Evolutionary conservation across 306 rosid species (phyloP), one percentile per base, ranked within the genome.

Genomic region (Pachyrhizus erosus): DNA sequence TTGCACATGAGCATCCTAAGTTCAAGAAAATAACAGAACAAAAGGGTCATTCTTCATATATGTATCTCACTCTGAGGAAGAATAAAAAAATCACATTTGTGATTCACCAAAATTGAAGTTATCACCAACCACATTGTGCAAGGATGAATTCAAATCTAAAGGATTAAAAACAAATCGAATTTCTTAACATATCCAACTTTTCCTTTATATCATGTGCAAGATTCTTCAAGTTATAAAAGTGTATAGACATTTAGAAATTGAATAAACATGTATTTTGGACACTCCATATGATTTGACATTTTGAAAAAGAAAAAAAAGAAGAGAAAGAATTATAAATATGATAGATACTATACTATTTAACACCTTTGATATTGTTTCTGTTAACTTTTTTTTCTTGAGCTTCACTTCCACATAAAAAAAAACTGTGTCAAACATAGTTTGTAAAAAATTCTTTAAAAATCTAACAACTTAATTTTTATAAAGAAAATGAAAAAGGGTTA

Each of bases 1-100:
- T 72, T 95, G 98, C 7, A 79, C 18, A 3, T 72, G 31, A 9
- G 90, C 90, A 80, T 89, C 94, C 98, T 91, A 29, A 3, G 54
- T 70, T 60, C 0, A 48, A 49, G 39, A 31, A 23, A 51, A 80
- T 24, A 31, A 23, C 52, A 75, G 7, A 58, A 14, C 67, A 31
- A 66, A 60, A 18, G 1, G 14, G 68, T 70, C 51, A 79, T 21
- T 57, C 10, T 2, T 75, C 26, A 54, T 57, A 51, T 29, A 48
- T 14, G 14, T 14, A 4, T 13, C 27, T 62, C 11, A 31, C 7
- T 27, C 23, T 13, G 6, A 54, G 23, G 57, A 52, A 27, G n/a
- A 64, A 51, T 23, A 34, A 77, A 23, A 0, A 6, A 21, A 39
- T 1, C 34, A 33, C 37, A 42, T 2, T 18, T 40, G 7, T 21